phyloP scores from a whole-genome alignment of 768 basidiomycete species.

The Leccinellum albellum region DNA sequence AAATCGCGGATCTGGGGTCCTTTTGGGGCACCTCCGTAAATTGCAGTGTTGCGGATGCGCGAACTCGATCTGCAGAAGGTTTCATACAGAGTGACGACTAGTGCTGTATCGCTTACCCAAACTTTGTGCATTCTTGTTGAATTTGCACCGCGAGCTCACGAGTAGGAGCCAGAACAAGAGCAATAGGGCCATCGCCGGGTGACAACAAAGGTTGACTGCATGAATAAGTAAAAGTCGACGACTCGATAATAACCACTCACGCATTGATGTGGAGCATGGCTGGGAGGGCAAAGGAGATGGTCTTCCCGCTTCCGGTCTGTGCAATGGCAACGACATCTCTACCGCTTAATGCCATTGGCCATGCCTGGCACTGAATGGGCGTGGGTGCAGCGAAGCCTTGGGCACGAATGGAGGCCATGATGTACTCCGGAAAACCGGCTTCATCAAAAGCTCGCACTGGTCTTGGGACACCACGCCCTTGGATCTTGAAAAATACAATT shows the following conservation, averaged over 20 bases:
- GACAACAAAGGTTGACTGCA: conserved; percentile 84
- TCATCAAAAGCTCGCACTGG: conserved; percentile 93
- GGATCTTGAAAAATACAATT: conserved; percentile 50
- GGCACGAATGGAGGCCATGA: conserved; percentile 88
- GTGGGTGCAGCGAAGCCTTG: conserved; percentile 91
- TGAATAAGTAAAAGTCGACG: background rate
- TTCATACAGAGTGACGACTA: background rate
- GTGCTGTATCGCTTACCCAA: conserved; percentile 58
- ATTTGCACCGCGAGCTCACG: conserved; percentile 99
- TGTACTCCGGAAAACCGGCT: conserved; percentile 93
- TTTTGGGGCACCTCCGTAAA: conserved; percentile 98
- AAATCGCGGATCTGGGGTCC: conserved; percentile 98
- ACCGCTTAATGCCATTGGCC: conserved; percentile 97
- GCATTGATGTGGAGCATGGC: conserved; percentile 99
- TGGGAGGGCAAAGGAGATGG: conserved; percentile 95
- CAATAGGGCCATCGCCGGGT: conserved; percentile 96
- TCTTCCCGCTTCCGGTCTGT: conserved; percentile 98
- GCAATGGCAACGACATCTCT: conserved; percentile 95
- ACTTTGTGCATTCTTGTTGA: conserved; percentile 98
- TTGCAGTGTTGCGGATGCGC: conserved; percentile 95
- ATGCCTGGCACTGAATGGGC: conserved; percentile 97
- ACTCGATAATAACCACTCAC: conserved; percentile 41
- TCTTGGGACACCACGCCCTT: conserved; percentile 83
- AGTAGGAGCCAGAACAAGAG: conserved; percentile 93
- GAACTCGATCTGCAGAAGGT: conserved; percentile 64